phyloP scores from a whole-genome alignment of 2,329 filamentous ascomycete species.

The Aspergillus caelatus region DNA sequence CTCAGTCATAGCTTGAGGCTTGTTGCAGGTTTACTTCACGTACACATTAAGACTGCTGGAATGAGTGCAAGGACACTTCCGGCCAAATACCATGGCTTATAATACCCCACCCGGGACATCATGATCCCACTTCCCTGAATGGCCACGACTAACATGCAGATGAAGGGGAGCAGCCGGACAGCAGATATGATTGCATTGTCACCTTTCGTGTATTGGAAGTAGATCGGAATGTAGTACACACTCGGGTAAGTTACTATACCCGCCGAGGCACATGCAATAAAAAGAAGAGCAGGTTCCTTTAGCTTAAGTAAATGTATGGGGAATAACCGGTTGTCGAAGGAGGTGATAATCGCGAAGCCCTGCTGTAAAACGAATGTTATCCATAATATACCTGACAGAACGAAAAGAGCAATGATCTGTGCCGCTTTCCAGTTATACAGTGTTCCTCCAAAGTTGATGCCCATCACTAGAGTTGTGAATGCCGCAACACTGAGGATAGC shows the following conservation, averaged over 20 bases:
- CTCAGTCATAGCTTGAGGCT: too few relatives aligned
- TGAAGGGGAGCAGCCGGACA: slow-evolving; percentile 37
- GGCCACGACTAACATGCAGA: slow-evolving; percentile 27
- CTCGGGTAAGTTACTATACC: too few relatives aligned
- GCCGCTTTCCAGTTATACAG: slow-evolving; percentile 53
- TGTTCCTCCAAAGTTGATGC: slow-evolving; percentile 53
- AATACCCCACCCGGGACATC: slow-evolving; percentile 25
- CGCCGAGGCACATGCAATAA: slow-evolving; percentile 38
- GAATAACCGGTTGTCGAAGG: slow-evolving; percentile 48
- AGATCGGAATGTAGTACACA: slow-evolving; percentile 59
- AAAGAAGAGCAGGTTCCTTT: slow-evolving; percentile 46
- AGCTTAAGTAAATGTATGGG: slow-evolving; percentile 35
- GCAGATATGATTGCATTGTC: slow-evolving; percentile 37
- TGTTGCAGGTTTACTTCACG: too few relatives aligned
- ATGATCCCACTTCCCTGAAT: slow-evolving; percentile 25
- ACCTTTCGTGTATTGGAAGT: slow-evolving; percentile 56
- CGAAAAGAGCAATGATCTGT: slow-evolving; percentile 13
- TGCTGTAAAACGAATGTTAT: slow-evolving; percentile 54
- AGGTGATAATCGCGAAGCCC: slow-evolving; percentile 47
- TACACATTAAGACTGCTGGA: background rate
- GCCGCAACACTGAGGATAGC: slow-evolving; percentile 47
- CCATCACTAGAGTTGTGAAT: slow-evolving; percentile 49
- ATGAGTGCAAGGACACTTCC: slow-evolving; percentile 8
- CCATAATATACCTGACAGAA: slow-evolving; percentile 47
- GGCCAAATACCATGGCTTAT: slow-evolving; percentile 30